Evolutionary conservation across 2,329 filamentous ascomycete genomes (phyloP).

Genomic region (Botrytis hyacinthi): DNA sequence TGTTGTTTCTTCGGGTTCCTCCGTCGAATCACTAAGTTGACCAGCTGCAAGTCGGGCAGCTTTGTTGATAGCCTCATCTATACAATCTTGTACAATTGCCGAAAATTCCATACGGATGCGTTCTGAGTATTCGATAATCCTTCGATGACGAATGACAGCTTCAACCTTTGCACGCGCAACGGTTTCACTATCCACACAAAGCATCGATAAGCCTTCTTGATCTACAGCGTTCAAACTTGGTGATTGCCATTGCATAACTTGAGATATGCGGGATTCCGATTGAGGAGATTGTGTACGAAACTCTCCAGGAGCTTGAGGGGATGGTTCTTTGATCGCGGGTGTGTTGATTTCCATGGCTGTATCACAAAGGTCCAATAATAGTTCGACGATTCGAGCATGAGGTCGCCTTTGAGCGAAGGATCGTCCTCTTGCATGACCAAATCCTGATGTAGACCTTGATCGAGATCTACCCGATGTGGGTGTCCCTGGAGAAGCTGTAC

Average conservation of each 20-base stretch:
- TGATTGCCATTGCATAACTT: conserved; percentile 95
- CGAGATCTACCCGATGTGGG: conserved; percentile 66
- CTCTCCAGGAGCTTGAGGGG: conserved; percentile 66
- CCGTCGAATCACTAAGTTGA: conserved; percentile 73
- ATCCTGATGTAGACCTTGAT: conserved; percentile 63
- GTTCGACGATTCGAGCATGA: conserved; percentile 87
- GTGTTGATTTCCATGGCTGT: conserved; percentile 94
- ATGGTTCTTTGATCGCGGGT: conserved; percentile 84
- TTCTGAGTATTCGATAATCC: conserved; percentile 93
- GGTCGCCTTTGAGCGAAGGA: conserved; percentile 92
- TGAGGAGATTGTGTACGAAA: conserved; percentile 92
- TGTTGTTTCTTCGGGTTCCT: conserved; percentile 45
- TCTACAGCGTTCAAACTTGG: conserved; percentile 88
- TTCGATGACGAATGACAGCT: conserved; percentile 84
- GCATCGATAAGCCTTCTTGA: conserved; percentile 80
- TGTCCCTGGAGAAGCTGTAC: conserved; percentile 67
- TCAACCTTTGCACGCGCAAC: conserved; percentile 87
- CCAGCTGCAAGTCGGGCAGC: conserved; percentile 85
- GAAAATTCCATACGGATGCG: conserved; percentile 93
- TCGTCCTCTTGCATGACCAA: conserved; percentile 76
- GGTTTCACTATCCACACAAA: conserved; percentile 88
- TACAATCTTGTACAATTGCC: conserved; percentile 90
- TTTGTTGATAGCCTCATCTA: conserved; percentile 86
- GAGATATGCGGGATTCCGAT: conserved; percentile 90
- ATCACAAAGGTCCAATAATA: conserved; percentile 92